Conservation (phyloP, 257 asterid species). For the Solanum piurae region DNA sequence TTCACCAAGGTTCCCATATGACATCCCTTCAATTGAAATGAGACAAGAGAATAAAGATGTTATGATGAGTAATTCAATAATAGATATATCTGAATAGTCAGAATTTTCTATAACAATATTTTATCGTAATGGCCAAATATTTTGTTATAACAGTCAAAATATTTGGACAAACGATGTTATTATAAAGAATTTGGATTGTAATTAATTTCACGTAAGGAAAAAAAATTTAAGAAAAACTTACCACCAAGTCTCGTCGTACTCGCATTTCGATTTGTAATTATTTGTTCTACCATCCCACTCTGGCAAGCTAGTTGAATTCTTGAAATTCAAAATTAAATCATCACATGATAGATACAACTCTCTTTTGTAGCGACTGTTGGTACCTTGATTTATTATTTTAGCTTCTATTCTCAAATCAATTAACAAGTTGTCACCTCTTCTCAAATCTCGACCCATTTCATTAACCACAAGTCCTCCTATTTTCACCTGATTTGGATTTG, state of each 20-base stretch:
- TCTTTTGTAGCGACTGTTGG: rapidly evolving
- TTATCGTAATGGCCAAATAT: background rate
- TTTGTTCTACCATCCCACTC: background rate
- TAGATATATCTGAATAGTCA: background rate
- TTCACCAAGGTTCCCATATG: background rate
- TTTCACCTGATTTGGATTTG: background rate
- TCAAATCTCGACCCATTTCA: conserved; percentile 1
- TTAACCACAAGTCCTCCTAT: background rate
- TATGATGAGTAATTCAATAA: background rate
- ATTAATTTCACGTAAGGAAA: background rate
- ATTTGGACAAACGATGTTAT: background rate
- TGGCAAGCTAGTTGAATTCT: background rate
- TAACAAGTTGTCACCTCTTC: background rate
- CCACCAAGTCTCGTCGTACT: background rate
- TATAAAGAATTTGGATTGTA: background rate
- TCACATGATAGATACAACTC: background rate
- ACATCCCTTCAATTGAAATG: background rate
- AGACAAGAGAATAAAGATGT: background rate
- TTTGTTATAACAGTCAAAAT: no score
- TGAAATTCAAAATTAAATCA: background rate
- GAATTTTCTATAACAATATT: background rate
- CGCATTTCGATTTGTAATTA: background rate
- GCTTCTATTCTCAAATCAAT: conserved; percentile 7
- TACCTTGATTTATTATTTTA: background rate
- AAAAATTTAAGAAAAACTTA: background rate